phyloP scores from a whole-genome alignment of 441 rosid genomes.

The Viola pubescens region DNA sequence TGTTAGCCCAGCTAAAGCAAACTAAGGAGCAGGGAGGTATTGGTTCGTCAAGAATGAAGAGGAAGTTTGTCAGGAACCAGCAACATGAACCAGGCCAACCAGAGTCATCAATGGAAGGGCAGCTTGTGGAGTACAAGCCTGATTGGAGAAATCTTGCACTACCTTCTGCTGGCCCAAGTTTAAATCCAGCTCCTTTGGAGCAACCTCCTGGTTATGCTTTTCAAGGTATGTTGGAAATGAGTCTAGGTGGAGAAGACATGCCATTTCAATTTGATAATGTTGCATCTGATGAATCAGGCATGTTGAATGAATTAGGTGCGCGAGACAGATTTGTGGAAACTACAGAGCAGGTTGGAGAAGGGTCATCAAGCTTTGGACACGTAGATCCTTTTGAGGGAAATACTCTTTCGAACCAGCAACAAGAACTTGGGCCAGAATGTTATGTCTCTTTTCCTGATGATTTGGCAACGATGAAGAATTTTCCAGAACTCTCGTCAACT shows the following conservation, averaged over 20 bases:
- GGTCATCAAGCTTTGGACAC: slow-evolving; percentile 26
- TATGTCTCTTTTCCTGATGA: slow-evolving; percentile 38
- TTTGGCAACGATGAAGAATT: slow-evolving; percentile 22
- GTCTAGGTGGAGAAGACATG: slow-evolving; percentile 24
- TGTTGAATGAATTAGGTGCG: slow-evolving; percentile 14
- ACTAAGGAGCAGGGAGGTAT: slow-evolving; percentile 40
- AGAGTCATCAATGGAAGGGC: slow-evolving; percentile 34
- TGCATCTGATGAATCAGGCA: slow-evolving; percentile 14
- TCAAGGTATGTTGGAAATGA: slow-evolving; percentile 21
- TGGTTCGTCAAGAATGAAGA: slow-evolving; percentile 40
- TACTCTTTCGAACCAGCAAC: slow-evolving; percentile 30
- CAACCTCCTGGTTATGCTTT: slow-evolving; percentile 28
- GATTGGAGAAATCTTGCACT: slow-evolving; percentile 25
- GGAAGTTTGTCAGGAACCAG: slow-evolving; percentile 53
- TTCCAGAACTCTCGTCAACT: slow-evolving; percentile 31
- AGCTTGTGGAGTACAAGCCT: slow-evolving; percentile 37
- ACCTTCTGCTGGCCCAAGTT: slow-evolving; percentile 19
- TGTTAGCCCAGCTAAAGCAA: slow-evolving; percentile 43
- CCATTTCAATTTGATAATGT: slow-evolving; percentile 27
- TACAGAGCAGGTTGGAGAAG: slow-evolving; percentile 25
- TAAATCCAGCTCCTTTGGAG: slow-evolving; percentile 21
- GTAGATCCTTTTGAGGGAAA: slow-evolving; percentile 37
- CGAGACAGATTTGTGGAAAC: slow-evolving; percentile 16
- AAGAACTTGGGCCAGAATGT: slow-evolving; percentile 34
- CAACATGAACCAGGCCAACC: slow-evolving; percentile 30